phyloP scores from a whole-genome alignment of 148 eudicot species.

The Talinum fruticosum region DNA sequence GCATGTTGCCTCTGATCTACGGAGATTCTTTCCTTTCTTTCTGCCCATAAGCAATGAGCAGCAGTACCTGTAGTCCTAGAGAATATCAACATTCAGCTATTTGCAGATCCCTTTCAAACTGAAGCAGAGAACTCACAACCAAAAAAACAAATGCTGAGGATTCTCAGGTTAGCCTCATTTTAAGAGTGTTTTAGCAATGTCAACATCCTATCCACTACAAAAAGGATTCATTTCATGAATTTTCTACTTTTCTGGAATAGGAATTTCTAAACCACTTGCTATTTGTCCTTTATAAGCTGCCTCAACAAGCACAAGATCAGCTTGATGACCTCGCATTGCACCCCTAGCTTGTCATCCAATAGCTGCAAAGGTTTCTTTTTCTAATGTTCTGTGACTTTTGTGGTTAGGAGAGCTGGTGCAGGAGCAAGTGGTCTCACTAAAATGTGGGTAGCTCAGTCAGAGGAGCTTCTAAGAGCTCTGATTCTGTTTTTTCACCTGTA shows the following conservation, averaged over 20 bases:
- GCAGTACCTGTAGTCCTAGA: no score
- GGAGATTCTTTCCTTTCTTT: no score
- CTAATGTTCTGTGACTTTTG: neutral
- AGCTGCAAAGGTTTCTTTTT: neutral
- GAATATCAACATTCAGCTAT: no score
- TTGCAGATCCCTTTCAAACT: no score
- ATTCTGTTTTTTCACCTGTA: neutral
- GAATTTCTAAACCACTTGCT: neutral
- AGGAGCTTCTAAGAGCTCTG: neutral
- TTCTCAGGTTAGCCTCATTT: neutral
- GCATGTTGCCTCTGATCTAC: no score
- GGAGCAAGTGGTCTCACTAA: neutral
- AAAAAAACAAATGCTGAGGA: neutral
- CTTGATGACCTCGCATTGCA: neutral
- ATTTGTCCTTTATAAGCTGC: neutral
- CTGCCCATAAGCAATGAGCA: no score
- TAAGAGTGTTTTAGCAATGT: neutral
- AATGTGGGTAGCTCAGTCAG: neutral
- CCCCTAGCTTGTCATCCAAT: neutral
- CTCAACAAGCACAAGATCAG: neutral
- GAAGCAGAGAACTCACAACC: neutral
- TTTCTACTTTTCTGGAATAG: neutral
- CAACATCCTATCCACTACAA: neutral
- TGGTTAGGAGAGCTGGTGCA: neutral
- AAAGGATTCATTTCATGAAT: neutral